Conservation (phyloP, 1,284 basidiomycete genomes). For the Albatrellus sp. region DNA sequence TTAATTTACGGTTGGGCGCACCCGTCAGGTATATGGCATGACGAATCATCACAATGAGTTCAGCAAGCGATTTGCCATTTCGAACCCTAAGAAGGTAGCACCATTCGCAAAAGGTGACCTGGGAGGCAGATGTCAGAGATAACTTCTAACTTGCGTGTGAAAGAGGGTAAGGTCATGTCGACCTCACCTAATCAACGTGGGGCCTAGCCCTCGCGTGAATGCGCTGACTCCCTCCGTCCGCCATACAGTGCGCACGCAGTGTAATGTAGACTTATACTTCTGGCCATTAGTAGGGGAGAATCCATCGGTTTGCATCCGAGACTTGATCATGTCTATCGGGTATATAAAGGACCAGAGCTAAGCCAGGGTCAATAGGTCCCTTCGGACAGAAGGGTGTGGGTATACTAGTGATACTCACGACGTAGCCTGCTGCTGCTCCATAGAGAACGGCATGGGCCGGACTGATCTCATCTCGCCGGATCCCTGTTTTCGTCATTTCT, state of each 20-base stretch:
- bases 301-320: slow-evolving; percentile 89
- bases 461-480: slow-evolving; percentile 64
- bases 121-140: too few species aligned
- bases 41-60: slow-evolving; percentile 22
- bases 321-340: slow-evolving; percentile 92
- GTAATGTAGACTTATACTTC: slow-evolving; percentile 71
- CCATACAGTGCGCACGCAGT: slow-evolving; percentile 79
- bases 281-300: slow-evolving; percentile 63
- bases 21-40: neutral
- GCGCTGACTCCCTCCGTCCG: slow-evolving; percentile 71
- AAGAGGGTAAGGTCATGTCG: slow-evolving; percentile 7
- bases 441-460: slow-evolving; percentile 71
- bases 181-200: slow-evolving; percentile 80
- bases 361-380: neutral
- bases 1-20: neutral
- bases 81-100: slow-evolving; percentile 87
- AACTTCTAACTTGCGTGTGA: slow-evolving; percentile 2
- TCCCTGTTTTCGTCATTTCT: slow-evolving; percentile 61
- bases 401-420: slow-evolving; percentile 33
- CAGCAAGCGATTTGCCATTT: slow-evolving; percentile 67
- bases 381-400: neutral
- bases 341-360: slow-evolving; percentile 82
- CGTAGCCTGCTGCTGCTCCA: slow-evolving; percentile 80
- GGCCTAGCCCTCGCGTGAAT: slow-evolving; percentile 82
- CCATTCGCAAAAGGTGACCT: slow-evolving; percentile 88